Percentiles rank a stretch among this genome's conserved stretches.
phyloP scores from a whole-genome alignment of 2,329 filamentous ascomycete genomes.

The Neofusicoccum sp. region DNA sequence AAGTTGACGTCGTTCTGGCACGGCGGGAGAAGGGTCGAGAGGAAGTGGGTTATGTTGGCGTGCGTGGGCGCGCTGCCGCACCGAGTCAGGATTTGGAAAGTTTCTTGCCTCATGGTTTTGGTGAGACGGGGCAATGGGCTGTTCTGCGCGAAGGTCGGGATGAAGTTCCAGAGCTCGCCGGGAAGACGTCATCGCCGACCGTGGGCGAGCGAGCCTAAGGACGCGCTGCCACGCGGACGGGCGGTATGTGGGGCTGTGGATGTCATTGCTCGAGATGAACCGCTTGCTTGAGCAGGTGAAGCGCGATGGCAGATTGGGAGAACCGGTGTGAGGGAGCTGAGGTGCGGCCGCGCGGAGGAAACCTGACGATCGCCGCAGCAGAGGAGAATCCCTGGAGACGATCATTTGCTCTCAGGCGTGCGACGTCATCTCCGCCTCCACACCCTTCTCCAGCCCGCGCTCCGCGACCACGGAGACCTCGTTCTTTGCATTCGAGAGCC shows the following conservation, averaged over 20 bases:
- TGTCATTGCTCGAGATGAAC: too few relatives aligned
- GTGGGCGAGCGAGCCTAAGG: too few relatives aligned
- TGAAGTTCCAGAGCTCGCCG: too few relatives aligned
- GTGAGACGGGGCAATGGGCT: neutral
- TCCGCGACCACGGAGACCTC: neutral
- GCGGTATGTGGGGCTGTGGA: too few relatives aligned
- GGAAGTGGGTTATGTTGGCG: slow-evolving; percentile 28
- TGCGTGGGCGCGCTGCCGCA: neutral
- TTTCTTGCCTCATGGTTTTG: slow-evolving; percentile 2
- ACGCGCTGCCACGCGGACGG: too few relatives aligned
- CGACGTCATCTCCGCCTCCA: neutral
- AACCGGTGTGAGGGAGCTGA: neutral
- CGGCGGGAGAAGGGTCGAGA: slow-evolving; percentile 34
- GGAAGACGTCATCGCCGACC: neutral
- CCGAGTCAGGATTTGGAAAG: neutral
- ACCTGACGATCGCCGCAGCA: neutral
- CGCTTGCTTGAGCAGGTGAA: neutral
- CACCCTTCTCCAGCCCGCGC: neutral
- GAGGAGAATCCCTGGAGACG: neutral
- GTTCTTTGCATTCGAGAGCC: neutral
- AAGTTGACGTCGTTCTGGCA: slow-evolving; percentile 37
- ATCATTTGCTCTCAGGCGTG: neutral
- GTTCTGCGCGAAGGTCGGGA: neutral
- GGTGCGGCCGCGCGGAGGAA: neutral
- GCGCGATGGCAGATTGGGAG: neutral